phyloP scores from a whole-genome alignment of 2,329 filamentous ascomycete species.

The Acephala macrosclerotiorum region DNA sequence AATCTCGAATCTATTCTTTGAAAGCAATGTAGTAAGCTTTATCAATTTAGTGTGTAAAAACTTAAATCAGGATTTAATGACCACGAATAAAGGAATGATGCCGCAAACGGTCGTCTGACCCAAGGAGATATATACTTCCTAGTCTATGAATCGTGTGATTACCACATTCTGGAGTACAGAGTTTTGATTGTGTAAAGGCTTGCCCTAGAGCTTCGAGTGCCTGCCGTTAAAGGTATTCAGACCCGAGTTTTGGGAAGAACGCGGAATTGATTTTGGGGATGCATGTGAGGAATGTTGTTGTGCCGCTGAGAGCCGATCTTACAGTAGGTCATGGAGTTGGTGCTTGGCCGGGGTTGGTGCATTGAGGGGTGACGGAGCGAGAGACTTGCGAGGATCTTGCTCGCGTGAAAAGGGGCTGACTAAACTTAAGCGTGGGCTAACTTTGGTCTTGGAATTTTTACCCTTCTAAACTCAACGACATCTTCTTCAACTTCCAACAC shows the following conservation, averaged over 20 bases:
- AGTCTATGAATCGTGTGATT: constrained; percentile 22
- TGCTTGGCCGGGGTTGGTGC: not conserved
- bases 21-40: not conserved
- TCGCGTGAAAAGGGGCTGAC: too few relatives aligned
- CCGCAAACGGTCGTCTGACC: constrained; percentile 27
- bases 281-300: not conserved
- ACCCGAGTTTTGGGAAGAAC: not conserved
- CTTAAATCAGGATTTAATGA: constrained; percentile 3
- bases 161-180: not conserved
- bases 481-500: too few relatives aligned
- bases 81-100: constrained; percentile 17
- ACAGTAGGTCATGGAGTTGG: not conserved
- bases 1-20: not conserved
- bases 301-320: constrained; percentile 1
- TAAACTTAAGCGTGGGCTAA: too few relatives aligned
- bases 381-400: too few relatives aligned
- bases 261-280: not conserved
- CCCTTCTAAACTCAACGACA: too few relatives aligned
- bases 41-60: too few relatives aligned
- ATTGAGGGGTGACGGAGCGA: too few relatives aligned
- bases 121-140: constrained; percentile 26
- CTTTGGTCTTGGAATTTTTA: too few relatives aligned
- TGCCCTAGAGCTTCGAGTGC: not conserved
- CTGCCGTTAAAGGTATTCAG: constrained; percentile 15
- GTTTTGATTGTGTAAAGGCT: constrained; percentile 26